Evolutionary conservation across 2,329 filamentous ascomycete species (phyloP).

Genomic region (Phyllosticta citribraziliensis): DNA sequence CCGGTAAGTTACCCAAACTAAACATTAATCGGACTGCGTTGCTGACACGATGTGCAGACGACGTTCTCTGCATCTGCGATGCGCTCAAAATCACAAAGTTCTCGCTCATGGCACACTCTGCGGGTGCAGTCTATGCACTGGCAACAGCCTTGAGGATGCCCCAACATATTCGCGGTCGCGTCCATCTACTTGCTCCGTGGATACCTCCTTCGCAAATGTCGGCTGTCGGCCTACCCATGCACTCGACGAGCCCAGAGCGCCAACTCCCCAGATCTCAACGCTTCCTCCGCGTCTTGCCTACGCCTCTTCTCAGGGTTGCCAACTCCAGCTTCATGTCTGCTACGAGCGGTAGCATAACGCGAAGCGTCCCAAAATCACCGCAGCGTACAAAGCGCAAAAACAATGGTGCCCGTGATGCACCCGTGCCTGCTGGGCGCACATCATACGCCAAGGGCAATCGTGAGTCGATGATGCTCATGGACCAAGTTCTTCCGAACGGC

Average conservation of each 20-base stretch:
- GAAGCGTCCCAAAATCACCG: slow-evolving; percentile 38
- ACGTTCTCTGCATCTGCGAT: slow-evolving; percentile 91
- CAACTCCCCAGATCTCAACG: slow-evolving; percentile 86
- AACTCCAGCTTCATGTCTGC: slow-evolving; percentile 94
- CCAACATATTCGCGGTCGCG: slow-evolving; percentile 85
- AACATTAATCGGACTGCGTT: slow-evolving; percentile 26
- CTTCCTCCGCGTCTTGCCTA: slow-evolving; percentile 80
- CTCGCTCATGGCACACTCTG: slow-evolving; percentile 90
- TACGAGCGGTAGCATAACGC: slow-evolving; percentile 71
- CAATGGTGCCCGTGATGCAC: slow-evolving; percentile 13
- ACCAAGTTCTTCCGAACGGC: slow-evolving; percentile 34
- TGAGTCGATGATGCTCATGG: slow-evolving; percentile 41
- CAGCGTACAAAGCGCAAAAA: slow-evolving; percentile 14
- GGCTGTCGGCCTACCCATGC: slow-evolving; percentile 52
- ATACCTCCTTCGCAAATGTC: slow-evolving; percentile 66
- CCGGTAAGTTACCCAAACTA: slow-evolving; percentile 50
- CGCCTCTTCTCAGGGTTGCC: slow-evolving; percentile 82
- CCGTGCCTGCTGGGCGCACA: slow-evolving; percentile 9
- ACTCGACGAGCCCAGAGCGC: slow-evolving; percentile 61
- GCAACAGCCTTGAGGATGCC: slow-evolving; percentile 93
- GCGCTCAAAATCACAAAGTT: slow-evolving; percentile 89
- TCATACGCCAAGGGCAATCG: slow-evolving; percentile 25
- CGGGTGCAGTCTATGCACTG: slow-evolving; percentile 93
- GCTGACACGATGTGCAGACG: slow-evolving; percentile 40
- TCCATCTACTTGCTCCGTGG: slow-evolving; percentile 92